Percentiles rank a stretch among this genome's conserved stretches.
These are phyloP conservation scores for Suillus hirtellus DNA, from an alignment of 768 basidiomycete species.

Conservation along the genomic window DNA sequence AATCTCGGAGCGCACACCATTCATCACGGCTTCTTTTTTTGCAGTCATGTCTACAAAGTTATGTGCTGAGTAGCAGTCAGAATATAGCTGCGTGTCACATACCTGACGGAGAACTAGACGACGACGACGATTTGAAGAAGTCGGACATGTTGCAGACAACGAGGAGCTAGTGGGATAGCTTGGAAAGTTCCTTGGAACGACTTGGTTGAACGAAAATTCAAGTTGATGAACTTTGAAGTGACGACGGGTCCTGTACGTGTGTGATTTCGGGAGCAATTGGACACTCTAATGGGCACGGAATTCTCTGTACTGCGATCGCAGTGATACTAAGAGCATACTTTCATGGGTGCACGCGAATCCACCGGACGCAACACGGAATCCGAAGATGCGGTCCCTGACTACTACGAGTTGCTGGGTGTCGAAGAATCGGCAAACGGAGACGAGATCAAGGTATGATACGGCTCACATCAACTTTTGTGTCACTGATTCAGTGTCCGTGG, in stretches of 20 bases:
- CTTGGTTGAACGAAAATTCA: neutral
- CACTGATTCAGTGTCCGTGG: conserved; percentile 9
- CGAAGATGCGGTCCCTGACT: conserved; percentile 50
- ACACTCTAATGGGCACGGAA: neutral
- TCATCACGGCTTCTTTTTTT: conserved; percentile 53
- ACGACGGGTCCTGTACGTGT: neutral
- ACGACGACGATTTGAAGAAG: conserved; percentile 47
- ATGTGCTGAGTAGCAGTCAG: neutral
- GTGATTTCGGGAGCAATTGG: conserved; percentile 2
- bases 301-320: neutral
- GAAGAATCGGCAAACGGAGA: conserved; percentile 81
- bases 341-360: conserved; percentile 75
- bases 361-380: conserved; percentile 37
- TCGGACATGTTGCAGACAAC: conserved; percentile 45
- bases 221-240: too few relatives aligned
- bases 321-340: neutral
- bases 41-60: conserved; percentile 35
- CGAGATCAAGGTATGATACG: conserved; percentile 74
- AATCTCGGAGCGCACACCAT: conserved; percentile 66
- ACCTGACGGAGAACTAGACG: conserved; percentile 33
- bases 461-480: neutral
- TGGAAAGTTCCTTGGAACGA: neutral
- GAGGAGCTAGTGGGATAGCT: neutral
- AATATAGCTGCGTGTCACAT: neutral
- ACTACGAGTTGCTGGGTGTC: conserved; percentile 81